Evolutionary conservation across 2,329 filamentous ascomycete genomes (phyloP).

Genomic region (Botrytis fragariae): DNA sequence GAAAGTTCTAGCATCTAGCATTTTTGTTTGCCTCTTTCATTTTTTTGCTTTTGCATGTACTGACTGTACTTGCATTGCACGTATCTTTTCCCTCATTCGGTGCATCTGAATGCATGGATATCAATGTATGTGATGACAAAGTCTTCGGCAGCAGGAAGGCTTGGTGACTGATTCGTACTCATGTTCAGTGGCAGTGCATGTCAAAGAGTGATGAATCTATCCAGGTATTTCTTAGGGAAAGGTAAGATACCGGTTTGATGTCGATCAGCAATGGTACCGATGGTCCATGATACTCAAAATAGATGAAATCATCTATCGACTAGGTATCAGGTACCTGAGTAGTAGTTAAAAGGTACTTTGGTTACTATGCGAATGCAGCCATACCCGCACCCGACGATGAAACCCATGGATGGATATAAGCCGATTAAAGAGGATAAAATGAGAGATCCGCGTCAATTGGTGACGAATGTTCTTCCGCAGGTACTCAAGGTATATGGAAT

Average conservation of each 20-base stretch:
- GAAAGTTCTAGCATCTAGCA: background rate
- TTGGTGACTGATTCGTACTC: background rate
- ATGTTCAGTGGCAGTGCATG: conserved; percentile 8
- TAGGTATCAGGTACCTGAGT: background rate
- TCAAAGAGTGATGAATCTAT: background rate
- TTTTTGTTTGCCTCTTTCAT: background rate
- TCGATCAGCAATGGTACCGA: background rate
- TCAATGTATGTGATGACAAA: background rate
- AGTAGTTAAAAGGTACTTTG: background rate
- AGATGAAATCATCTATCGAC: background rate
- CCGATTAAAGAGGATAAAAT: background rate
- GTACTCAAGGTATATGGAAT: background rate
- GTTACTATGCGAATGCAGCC: background rate
- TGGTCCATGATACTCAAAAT: background rate
- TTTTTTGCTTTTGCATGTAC: background rate
- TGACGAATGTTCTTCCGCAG: background rate
- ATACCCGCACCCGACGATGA: background rate
- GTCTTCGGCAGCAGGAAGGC: conserved; percentile 10
- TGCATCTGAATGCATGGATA: background rate
- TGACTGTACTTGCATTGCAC: background rate
- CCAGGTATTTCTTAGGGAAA: background rate
- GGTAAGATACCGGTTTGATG: background rate
- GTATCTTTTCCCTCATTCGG: background rate
- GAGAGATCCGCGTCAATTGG: background rate
- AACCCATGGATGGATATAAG: background rate